Base-by-base conservation (phyloP, 148 eudicot species). In the Simmondsia chinensis region DNA sequence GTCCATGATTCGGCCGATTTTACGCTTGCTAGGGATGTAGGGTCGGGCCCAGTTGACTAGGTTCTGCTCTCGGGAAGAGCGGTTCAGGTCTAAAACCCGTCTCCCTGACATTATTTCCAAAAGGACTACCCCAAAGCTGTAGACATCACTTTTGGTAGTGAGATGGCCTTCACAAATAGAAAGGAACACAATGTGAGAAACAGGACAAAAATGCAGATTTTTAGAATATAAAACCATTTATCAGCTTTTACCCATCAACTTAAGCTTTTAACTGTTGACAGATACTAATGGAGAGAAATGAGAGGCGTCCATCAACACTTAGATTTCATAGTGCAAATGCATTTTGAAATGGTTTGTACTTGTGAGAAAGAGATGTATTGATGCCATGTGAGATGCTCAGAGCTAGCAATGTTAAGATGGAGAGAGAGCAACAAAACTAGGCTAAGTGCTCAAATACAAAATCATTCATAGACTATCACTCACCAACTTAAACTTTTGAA, bases 71-170 rank as follows among this genome's bases (percentile, higher is more conserved):
- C 71, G 76, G 1, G 70, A 48, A 6, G 88, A 63, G 8, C 75
- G 78, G 40, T 74, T 79, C 33, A 57, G 71, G 74, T 91, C 97
- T n/a, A 85, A 18, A 1, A 66, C 87, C 17, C 95, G 73, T 17
- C 65, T 68, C 28, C 97, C 97, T 0, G 95, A 69, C 54, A 91
- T 26, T 42, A 91, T 64, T 55, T 91, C 97, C 0, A 91, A 84
- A 16, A 91, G 83, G 52, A 91, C 94, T 2, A 91, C 86, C 13
- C 97, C 97, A 3, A 81, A 91, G 44, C 97, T 86, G 46, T 79
- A 91, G 12, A 91, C 69, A 48, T 91, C 95, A 30, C 94, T 91
- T 61, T 56, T 82, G 1, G 80, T 33, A 6, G 97, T 82, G 27
- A 91, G 60, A 50, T 68, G 97, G 26, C 97, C 97, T 89, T 35